Evolutionary conservation across 73 alveolate genomes (phyloP).

Genomic region (Tetrahymena malaccensis): DNA sequence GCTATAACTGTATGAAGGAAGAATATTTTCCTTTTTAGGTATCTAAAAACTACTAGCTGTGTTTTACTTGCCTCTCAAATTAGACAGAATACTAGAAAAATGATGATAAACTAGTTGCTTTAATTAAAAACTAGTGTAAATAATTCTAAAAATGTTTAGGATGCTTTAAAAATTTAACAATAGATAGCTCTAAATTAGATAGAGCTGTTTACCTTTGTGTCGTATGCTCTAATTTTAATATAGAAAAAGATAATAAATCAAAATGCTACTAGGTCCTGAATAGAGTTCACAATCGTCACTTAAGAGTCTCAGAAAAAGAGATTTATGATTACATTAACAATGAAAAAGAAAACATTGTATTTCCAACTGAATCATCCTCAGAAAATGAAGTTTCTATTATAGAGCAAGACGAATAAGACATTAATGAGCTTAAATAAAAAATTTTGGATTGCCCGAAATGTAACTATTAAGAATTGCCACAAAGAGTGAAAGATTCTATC

Average conservation of each 20-base stretch:
- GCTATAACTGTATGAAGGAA: neutral
- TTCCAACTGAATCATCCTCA: neutral
- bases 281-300: neutral
- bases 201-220: neutral
- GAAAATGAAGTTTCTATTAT: neutral
- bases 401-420: neutral
- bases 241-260: neutral
- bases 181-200: neutral
- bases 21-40: neutral
- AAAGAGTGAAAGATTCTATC: neutral
- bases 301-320: neutral
- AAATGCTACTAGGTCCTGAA: neutral
- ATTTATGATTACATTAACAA: neutral
- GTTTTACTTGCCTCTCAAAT: neutral
- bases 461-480: neutral
- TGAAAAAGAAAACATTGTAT: neutral
- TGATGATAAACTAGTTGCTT: neutral
- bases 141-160: neutral
- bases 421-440: too few species aligned
- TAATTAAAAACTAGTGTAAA: neutral
- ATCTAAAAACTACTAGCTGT: neutral
- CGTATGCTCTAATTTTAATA: neutral
- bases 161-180: neutral
- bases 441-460: neutral
- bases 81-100: neutral